A percentile compares a stretch with the other conserved stretches of the same genome.
phyloP scores from a whole-genome alignment of 768 basidiomycete genomes.

The Stropharia rugosoannulata region DNA sequence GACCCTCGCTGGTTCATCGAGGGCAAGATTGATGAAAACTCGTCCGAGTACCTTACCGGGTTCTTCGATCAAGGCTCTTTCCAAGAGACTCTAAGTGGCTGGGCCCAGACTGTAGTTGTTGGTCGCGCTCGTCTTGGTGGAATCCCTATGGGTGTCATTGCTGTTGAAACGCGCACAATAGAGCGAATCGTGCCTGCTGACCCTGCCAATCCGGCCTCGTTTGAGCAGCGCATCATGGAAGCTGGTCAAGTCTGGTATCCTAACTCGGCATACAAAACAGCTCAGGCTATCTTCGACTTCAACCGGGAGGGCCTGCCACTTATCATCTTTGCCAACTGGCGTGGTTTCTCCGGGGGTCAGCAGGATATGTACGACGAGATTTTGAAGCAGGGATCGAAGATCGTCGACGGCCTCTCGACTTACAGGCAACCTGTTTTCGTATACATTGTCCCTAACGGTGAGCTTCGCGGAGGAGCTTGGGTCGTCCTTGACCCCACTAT shows the following conservation, averaged over 20 bases:
- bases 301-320: constrained; percentile 95
- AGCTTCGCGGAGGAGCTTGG: constrained; percentile 98
- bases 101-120: constrained; percentile 98
- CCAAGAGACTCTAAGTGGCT: constrained; percentile 98
- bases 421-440: constrained; percentile 99
- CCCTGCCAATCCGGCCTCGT: constrained; percentile 94
- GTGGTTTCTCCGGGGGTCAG: constrained; percentile 99
- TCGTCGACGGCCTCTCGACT: constrained; percentile 94
- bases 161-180: constrained; percentile 96
- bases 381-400: constrained; percentile 96
- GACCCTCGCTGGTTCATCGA: constrained; percentile 98
- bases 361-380: constrained; percentile 99
- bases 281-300: constrained; percentile 98
- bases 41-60: constrained; percentile 76
- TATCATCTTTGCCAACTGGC: constrained; percentile 99
- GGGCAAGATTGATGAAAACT: constrained; percentile 85
- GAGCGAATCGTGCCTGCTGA: constrained; percentile 97
- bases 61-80: constrained; percentile 98
- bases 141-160: constrained; percentile 96
- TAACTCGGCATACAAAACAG: constrained; percentile 99
- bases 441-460: constrained; percentile 97
- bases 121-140: constrained; percentile 96
- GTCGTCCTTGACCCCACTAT: constrained; percentile 98
- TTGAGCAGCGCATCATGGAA: constrained; percentile 98
- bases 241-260: constrained; percentile 99